These are phyloP conservation scores for Globisporangium cylindrosporum DNA, from an alignment of 352 stramenopile genomes.

Conservation along the genomic window DNA sequence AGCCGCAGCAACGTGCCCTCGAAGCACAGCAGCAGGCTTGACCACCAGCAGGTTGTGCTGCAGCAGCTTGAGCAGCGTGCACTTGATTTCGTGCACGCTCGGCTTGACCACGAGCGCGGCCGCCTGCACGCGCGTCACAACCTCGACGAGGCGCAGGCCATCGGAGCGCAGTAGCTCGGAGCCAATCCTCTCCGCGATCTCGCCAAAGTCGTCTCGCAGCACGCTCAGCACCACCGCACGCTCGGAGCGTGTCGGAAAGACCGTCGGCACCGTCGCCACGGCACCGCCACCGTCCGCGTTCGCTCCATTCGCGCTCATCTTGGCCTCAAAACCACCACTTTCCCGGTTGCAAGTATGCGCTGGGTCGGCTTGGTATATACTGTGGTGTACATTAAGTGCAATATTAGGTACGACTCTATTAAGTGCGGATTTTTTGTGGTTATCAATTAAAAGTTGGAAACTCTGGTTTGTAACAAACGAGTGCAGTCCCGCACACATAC, in stretches of 20 bases:
- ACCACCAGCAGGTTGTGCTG: conserved; percentile 86
- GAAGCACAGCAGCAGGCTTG: conserved; percentile 28
- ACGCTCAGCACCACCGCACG: conserved; percentile 69
- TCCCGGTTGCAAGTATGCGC: neutral
- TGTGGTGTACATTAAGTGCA: neutral
- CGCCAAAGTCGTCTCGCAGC: conserved; percentile 79
- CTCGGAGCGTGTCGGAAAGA: conserved; percentile 71
- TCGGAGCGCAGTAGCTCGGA: conserved; percentile 62
- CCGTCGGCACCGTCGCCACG: conserved; percentile 2
- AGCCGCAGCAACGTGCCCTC: conserved; percentile 15
- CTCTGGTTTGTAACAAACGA: neutral
- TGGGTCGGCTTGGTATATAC: neutral
- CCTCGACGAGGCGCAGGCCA: conserved; percentile 59
- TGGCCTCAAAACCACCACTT: conserved; percentile 6
- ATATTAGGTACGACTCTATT: neutral
- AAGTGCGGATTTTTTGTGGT: neutral
- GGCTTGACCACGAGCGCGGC: conserved; percentile 28
- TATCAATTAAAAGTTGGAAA: neutral
- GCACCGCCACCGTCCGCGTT: neutral
- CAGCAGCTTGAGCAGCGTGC: conserved; percentile 79
- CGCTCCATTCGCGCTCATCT: conserved; percentile 11
- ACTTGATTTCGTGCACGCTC: conserved; percentile 77
- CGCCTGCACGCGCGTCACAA: conserved; percentile 60
- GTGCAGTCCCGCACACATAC: neutral
- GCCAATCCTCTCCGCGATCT: conserved; percentile 60